A percentile compares a stretch with the other conserved stretches of the same genome.
These are phyloP conservation scores for Chaetomiaceae sp. DNA, from an alignment of 2,329 filamentous ascomycete genomes.

Conservation along the genomic window DNA sequence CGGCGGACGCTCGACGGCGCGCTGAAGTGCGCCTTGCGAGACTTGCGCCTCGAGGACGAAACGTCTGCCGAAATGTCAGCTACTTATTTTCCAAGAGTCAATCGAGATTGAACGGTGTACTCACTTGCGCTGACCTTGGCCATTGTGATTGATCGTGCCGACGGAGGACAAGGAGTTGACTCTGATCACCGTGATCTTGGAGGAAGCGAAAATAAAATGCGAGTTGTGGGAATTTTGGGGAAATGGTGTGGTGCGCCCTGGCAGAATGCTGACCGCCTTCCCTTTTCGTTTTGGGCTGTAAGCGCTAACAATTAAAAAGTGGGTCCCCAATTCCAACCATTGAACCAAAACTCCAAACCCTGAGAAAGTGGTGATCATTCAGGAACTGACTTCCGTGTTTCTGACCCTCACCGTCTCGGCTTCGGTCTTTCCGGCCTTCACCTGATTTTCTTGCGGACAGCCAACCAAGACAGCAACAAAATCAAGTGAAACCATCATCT, in stretches of 20 bases:
- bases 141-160: constrained; percentile 51
- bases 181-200: constrained; percentile 28
- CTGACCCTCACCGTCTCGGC: too few relatives aligned
- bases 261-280: constrained; percentile 21
- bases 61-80: constrained; percentile 46
- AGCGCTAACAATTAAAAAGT: neutral
- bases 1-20: constrained; percentile 92
- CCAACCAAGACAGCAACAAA: neutral
- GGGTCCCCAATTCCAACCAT: too few relatives aligned
- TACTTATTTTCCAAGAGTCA: neutral
- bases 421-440: too few relatives aligned
- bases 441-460: too few relatives aligned
- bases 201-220: constrained; percentile 15
- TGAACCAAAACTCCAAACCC: too few relatives aligned
- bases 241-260: constrained; percentile 21
- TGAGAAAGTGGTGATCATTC: too few relatives aligned
- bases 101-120: constrained; percentile 4
- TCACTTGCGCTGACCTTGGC: constrained; percentile 59
- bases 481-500: neutral
- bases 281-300: constrained; percentile 1
- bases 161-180: constrained; percentile 25
- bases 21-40: constrained; percentile 96
- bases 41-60: constrained; percentile 91
- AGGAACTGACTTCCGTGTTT: too few relatives aligned
- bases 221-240: constrained; percentile 21